Base-by-base conservation (phyloP, 1,139 yeast species). In the Yamadazyma mexicana region DNA sequence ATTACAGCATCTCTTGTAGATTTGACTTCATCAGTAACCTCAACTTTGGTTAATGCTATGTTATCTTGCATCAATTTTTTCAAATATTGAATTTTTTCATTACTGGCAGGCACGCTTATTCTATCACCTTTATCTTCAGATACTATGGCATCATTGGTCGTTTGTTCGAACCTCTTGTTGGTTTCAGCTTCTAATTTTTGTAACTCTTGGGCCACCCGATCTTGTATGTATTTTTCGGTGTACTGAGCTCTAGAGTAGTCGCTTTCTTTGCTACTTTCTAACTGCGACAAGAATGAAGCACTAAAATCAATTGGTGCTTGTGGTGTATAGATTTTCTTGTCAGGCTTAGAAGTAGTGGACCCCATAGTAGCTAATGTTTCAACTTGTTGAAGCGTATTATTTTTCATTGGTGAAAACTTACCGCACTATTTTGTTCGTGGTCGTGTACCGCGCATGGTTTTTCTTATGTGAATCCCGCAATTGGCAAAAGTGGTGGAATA, bases 211-310 rank as follows among this genome's bases (percentile, higher is more conserved):
- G 82, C 71, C 20, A 91, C 92, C 55, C 84, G 74, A 40, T 85
- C 85, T 60, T 89, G 91, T 44, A 91, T 78, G 54, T 80, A 81
- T 58, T 80, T 81, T 46, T 87, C 92, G 14, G 88, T 77, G 57
- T 82, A 77, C 59, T 88, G 96, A 37, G 84, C 75, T 55, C 96
- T 81, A 15, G 95, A 79, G 59, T 79, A 86, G 59, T 89, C 91
- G 7, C 94, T 79, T 72, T 87, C 96, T 34, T 79, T 73, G 7
- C 86, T 75, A 37, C 77, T 71, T 51, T 87, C 95, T 49, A 89
- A 75, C 55, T 84, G 86, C 17, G 82, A 73, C 47, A 87, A 69
- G 45, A 83, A 77, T 22, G 80, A 75, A 14, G 84, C 81, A 45
- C 83, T 81, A 61, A 82, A 84, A 55, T 85, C 88, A 37, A 87